These are phyloP conservation scores for Auricularia sp. DNA, from an alignment of 768 basidiomycete species.

Conservation along the genomic window DNA sequence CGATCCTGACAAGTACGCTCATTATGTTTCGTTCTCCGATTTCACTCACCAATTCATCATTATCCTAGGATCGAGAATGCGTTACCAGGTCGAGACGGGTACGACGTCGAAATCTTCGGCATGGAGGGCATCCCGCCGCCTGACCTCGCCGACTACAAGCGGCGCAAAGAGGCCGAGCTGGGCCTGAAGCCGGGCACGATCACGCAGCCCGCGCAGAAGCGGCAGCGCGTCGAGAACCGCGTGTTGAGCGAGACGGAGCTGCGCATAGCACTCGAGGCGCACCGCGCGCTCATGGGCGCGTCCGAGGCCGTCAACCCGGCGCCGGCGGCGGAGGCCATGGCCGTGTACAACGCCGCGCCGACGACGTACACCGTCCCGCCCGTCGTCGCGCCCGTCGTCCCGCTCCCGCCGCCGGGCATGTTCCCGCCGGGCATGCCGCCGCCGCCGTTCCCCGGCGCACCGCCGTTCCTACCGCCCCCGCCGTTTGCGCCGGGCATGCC, in stretches of 20 bases:
- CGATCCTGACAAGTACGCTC: conserved; percentile 77
- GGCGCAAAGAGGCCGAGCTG: conserved; percentile 88
- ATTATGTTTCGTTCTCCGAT: conserved; percentile 3
- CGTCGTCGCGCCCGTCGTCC: conserved; percentile 17
- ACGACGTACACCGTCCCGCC: conserved; percentile 52
- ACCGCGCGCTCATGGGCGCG: conserved; percentile 82
- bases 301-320: conserved; percentile 26
- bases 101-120: conserved; percentile 97
- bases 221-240: conserved; percentile 70
- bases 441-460: conserved; percentile 19
- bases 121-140: conserved; percentile 97
- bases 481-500: conserved; percentile 10
- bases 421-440: conserved; percentile 48
- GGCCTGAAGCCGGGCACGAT: conserved; percentile 77
- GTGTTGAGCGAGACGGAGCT: conserved; percentile 76
- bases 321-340: conserved; percentile 32
- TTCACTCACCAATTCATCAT: conserved; percentile 21
- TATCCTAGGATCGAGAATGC: conserved; percentile 90
- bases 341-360: conserved; percentile 65
- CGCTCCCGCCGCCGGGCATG: conserved; percentile 19
- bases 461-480: conserved; percentile 24
- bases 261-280: conserved; percentile 73
- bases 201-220: conserved; percentile 61
- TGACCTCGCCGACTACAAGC: conserved; percentile 91
- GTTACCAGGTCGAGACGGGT: conserved; percentile 90